Percentiles rank a stretch among this genome's conserved stretches.
phyloP scores from a whole-genome alignment of 2,329 filamentous ascomycete genomes.

The Paecilomyces variotii region DNA sequence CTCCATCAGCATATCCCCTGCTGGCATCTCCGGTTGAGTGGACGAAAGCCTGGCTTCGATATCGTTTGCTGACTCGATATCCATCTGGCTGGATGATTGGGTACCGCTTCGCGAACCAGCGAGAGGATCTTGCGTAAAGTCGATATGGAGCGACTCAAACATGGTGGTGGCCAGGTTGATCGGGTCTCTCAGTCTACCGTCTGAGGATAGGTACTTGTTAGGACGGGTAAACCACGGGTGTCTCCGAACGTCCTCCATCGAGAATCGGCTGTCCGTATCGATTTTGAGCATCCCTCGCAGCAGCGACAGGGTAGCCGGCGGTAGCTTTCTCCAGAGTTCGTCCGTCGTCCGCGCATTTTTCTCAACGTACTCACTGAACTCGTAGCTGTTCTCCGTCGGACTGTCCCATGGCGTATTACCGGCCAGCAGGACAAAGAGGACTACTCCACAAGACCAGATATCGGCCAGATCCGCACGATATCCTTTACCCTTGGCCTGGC shows the following conservation, averaged over 20 bases:
- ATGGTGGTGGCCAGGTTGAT: conserved; percentile 86
- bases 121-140: conserved; percentile 64
- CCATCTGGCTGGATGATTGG: conserved; percentile 61
- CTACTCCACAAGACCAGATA: conserved; percentile 95
- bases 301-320: conserved; percentile 65
- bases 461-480: conserved; percentile 69
- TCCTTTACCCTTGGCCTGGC: conserved; percentile 35
- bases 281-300: conserved; percentile 90
- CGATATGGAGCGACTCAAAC: conserved; percentile 83
- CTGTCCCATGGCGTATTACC: conserved; percentile 98
- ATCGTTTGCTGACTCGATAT: conserved; percentile 38
- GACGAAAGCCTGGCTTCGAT: conserved; percentile 54
- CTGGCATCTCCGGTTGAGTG: conserved; percentile 77
- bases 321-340: conserved; percentile 74
- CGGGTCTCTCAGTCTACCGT: conserved; percentile 70
- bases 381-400: conserved; percentile 75
- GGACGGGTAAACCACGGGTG: conserved; percentile 90
- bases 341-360: conserved; percentile 76
- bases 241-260: conserved; percentile 74
- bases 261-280: conserved; percentile 66
- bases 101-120: conserved; percentile 35
- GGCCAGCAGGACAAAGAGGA: conserved; percentile 90
- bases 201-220: conserved; percentile 66
- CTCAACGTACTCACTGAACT: conserved; percentile 79
- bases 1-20: conserved; percentile 70